Evolutionary conservation across 441 rosid species (phyloP), one percentile per base, ranked within the genome.

Genomic region (Erodium trifolium): DNA sequence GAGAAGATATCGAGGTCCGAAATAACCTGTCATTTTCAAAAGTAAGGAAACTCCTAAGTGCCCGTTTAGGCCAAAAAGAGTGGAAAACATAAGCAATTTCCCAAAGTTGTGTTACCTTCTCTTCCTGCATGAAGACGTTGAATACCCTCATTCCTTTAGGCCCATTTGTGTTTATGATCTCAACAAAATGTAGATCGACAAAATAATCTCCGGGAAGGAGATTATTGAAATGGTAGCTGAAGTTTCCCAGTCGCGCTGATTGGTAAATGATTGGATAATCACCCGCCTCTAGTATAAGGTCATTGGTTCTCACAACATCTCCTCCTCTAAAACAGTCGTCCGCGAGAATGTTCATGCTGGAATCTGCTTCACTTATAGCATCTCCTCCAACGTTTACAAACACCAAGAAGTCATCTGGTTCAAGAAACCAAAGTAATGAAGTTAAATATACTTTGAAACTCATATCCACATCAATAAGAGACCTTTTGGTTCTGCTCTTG

Each of bases 71-170:
- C 62, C 35, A 6, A 43, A 11, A 70, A 1, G 14, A 18, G 41
- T 18, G 10, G n/a, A 43, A 41, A 10, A 49, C 4, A 27, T 18
- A 51, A 60, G 51, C 0, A 3, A 64, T 41, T 11, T 45, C 41
- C 43, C 34, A 5, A 41, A 19, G 12, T 16, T 65, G 4, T 68
- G 85, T 85, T 80, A 67, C 98, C 96, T 88, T 90, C 65, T 90
- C 95, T 76, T 84, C 96, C 81, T 90, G 96, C 70, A 92, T 77
- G 77, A 86, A 88, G 67, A 87, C 93, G 73, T 90, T 78, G 78
- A 92, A 92, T 2, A 88, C 89, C 77, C 96, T 79, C 71, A 87
- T 86, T 76, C 92, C 96, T 76, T 80, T 87, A 67, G 98, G 96
- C 69, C 93, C 96, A 75, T 84, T 83, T 14, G 89, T 88, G 59